Conservation (phyloP, 331 rosid species). For the Quercus tomentella region DNA sequence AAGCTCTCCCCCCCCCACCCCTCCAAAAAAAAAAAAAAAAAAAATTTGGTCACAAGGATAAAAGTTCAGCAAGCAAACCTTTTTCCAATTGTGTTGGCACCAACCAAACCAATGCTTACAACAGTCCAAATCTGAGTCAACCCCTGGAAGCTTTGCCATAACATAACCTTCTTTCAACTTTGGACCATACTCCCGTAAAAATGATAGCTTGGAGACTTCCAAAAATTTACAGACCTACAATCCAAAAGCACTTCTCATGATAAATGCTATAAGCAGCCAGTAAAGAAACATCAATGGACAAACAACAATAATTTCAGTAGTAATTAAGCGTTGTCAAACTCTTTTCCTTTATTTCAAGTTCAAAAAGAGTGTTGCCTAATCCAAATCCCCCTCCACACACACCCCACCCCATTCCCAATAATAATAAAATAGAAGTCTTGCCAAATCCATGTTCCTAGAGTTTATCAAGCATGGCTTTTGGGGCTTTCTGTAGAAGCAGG, state of each 20-base stretch:
- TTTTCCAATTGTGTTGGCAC: conserved; percentile 97
- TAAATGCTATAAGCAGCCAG: not conserved
- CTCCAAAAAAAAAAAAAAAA: not conserved
- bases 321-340: not conserved
- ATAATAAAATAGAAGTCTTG: not conserved
- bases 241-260: not conserved
- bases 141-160: conserved; percentile 88
- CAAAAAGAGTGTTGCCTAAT: not conserved
- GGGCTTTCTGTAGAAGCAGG: not conserved
- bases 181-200: conserved; percentile 90
- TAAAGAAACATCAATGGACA: not conserved
- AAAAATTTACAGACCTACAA: conserved; percentile 94
- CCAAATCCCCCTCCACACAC: not conserved
- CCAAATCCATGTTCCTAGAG: not conserved
- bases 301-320: not conserved
- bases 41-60: not conserved
- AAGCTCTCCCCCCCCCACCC: not conserved
- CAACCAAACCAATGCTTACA: conserved; percentile 65
- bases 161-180: conserved; percentile 92
- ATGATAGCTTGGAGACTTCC: conserved; percentile 92
- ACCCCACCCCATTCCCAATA: not conserved
- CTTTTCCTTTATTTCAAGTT: not conserved
- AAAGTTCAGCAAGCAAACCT: conserved; percentile 37
- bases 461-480: not conserved
- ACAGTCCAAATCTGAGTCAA: conserved; percentile 58